Percentiles rank a stretch among this genome's conserved stretches.
These are phyloP conservation scores for Oryza longistaminata DNA, from an alignment of 176 grass and related monocot genomes.

Conservation along the genomic window DNA sequence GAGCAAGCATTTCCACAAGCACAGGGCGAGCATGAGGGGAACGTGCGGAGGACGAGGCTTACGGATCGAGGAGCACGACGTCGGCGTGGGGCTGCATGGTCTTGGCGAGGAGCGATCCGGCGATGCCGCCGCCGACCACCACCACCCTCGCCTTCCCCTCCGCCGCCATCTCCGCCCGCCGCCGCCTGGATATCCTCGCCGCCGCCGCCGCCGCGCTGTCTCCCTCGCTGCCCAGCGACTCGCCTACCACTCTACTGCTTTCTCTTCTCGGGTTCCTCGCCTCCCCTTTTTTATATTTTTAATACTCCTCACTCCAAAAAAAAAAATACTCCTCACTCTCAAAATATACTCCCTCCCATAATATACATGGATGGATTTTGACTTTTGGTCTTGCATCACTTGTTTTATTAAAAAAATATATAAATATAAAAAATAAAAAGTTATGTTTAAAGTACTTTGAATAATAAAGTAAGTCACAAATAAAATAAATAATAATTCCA, in stretches of 20 bases:
- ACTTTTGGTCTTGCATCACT: too few species aligned
- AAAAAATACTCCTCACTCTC: too few species aligned
- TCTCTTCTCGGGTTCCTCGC: neutral
- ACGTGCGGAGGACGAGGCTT: neutral
- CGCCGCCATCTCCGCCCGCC: conserved; percentile 13
- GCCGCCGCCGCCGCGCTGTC: conserved; percentile 20
- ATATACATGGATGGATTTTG: too few species aligned
- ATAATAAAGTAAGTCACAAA: too few species aligned
- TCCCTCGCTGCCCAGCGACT: neutral
- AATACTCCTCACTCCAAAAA: too few species aligned
- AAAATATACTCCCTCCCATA: too few species aligned
- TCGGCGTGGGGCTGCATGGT: conserved; percentile 58
- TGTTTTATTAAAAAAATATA: too few species aligned
- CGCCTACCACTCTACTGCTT: neutral
- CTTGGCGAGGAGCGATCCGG: conserved; percentile 68
- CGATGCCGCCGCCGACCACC: conserved; percentile 71
- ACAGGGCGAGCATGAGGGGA: neutral
- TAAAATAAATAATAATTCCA: too few species aligned
- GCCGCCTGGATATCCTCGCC: neutral
- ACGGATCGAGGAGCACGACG: conserved; percentile 75
- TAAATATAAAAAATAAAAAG: too few species aligned
- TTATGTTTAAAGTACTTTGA: too few species aligned
- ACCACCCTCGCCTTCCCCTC: conserved; percentile 49
- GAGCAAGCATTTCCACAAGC: conserved; percentile 30
- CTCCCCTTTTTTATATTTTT: neutral